These are phyloP conservation scores for Austroboletus niveus DNA, from an alignment of 1,284 basidiomycete species.

Conservation along the genomic window DNA sequence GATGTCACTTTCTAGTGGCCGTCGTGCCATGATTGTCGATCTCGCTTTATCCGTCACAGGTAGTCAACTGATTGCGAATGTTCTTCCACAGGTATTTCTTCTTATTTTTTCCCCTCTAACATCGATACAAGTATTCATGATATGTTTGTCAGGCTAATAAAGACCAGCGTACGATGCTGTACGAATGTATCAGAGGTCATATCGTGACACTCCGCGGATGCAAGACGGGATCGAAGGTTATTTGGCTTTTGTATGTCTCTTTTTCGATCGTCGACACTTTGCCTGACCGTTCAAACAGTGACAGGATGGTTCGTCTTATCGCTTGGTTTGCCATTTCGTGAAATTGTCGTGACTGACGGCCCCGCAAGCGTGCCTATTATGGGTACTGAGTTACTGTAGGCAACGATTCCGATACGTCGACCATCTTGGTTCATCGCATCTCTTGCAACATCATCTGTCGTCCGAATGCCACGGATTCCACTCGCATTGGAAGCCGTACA, in stretches of 20 bases:
- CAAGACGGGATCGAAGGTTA: constrained; percentile 84
- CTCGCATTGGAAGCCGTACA: constrained; percentile 22
- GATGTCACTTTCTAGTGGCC: constrained; percentile 45
- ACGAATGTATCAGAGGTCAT: constrained; percentile 80
- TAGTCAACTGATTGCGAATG: constrained; percentile 77
- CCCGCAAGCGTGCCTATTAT: constrained; percentile 39
- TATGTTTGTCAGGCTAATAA: constrained; percentile 62
- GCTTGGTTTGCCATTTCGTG: constrained; percentile 6
- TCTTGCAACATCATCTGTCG: constrained; percentile 24
- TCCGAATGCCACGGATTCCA: constrained; percentile 13
- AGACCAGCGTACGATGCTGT: constrained; percentile 72
- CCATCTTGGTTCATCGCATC: constrained; percentile 28
- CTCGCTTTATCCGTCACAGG: constrained; percentile 78
- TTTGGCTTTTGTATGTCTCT: constrained; percentile 77
- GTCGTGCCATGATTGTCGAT: constrained; percentile 79
- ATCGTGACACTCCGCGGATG: constrained; percentile 82
- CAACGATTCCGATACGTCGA: constrained; percentile 9
- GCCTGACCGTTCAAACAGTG: constrained; percentile 32
- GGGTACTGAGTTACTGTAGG: constrained; percentile 31
- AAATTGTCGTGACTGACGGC: constrained; percentile 13
- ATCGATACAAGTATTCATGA: constrained; percentile 1
- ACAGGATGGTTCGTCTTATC: constrained; percentile 45
- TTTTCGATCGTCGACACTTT: not conserved
- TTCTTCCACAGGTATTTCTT: constrained; percentile 60
- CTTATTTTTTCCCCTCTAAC: not conserved